These are phyloP conservation scores for Nepenthes alata DNA, from an alignment of 179 eudicot species.

Conservation along the genomic window DNA sequence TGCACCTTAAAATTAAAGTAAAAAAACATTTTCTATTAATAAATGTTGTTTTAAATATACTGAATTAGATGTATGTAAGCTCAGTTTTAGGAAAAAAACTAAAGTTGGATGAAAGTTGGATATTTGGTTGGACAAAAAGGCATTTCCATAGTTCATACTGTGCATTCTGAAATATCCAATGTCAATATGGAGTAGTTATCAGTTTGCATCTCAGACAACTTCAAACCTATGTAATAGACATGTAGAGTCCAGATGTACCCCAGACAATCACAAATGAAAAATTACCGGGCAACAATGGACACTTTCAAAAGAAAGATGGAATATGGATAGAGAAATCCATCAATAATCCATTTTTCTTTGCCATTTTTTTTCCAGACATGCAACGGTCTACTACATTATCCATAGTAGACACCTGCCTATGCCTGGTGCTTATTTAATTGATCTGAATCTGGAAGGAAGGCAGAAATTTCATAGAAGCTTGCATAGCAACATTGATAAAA, in stretches of 20 bases:
- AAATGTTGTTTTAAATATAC: too few species aligned
- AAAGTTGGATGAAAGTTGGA: too few species aligned
- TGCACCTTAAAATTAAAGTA: too few species aligned
- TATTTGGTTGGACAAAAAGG: too few species aligned
- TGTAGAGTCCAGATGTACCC: slow-evolving; percentile 14
- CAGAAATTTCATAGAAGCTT: too few species aligned
- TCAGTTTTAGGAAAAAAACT: too few species aligned
- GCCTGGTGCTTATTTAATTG: slow-evolving; percentile 4
- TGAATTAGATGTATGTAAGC: too few species aligned
- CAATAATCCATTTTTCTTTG: background rate
- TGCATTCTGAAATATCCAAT: background rate
- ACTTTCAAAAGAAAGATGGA: background rate
- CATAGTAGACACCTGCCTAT: slow-evolving; percentile 12
- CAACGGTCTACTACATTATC: slow-evolving; percentile 12
- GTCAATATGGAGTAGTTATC: background rate
- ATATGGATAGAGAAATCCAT: background rate
- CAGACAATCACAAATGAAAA: slow-evolving; percentile 6
- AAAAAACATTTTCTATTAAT: too few species aligned
- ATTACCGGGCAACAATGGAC: slow-evolving; percentile 15
- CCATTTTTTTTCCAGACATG: slow-evolving; percentile 9
- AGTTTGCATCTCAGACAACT: background rate
- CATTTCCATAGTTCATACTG: background rate
- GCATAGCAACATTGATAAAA: background rate
- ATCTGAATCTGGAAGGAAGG: too few species aligned
- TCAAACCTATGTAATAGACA: background rate